Conservation (phyloP, 2,329 filamentous ascomycete genomes). For the Rachicladosporium sp. region DNA sequence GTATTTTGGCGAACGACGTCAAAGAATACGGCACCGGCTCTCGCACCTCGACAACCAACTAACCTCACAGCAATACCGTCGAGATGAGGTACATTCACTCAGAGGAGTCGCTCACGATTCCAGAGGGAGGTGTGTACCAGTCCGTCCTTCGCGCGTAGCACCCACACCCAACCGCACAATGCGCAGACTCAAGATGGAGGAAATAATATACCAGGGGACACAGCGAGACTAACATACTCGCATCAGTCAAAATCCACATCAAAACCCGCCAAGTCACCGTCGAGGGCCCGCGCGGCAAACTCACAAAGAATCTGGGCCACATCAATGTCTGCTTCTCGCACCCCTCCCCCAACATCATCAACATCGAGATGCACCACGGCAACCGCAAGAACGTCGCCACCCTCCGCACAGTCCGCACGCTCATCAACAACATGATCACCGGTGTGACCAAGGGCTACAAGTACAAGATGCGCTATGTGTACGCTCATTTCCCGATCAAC, state of each 20-base stretch:
- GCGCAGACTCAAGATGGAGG: background rate
- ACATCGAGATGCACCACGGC: constrained; percentile 98
- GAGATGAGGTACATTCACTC: constrained; percentile 99
- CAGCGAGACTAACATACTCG: constrained; percentile 9
- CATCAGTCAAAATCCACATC: constrained; percentile 88
- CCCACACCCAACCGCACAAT: background rate
- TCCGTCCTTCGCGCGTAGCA: constrained; percentile 7
- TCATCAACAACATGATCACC: constrained; percentile 98
- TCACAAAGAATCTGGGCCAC: constrained; percentile 92
- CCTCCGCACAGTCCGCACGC: constrained; percentile 90
- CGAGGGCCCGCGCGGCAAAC: constrained; percentile 94
- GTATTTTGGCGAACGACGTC: too few species aligned
- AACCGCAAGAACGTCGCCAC: constrained; percentile 94
- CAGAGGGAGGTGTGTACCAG: constrained; percentile 75
- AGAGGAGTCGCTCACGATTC: constrained; percentile 87
- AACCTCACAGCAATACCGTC: constrained; percentile 26
- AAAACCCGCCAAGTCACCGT: constrained; percentile 94
- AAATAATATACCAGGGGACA: constrained; percentile 4
- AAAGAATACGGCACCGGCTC: constrained; percentile 3
- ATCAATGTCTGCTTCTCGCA: constrained; percentile 90
- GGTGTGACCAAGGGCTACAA: constrained; percentile 99
- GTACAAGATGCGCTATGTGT: constrained; percentile 99
- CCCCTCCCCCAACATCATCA: constrained; percentile 75
- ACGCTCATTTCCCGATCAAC: constrained; percentile 99
- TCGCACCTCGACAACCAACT: constrained; percentile 3